Evolutionary conservation across 2,329 filamentous ascomycete species (phyloP).

Genomic region (Paecilomyces dactylethromorphus): DNA sequence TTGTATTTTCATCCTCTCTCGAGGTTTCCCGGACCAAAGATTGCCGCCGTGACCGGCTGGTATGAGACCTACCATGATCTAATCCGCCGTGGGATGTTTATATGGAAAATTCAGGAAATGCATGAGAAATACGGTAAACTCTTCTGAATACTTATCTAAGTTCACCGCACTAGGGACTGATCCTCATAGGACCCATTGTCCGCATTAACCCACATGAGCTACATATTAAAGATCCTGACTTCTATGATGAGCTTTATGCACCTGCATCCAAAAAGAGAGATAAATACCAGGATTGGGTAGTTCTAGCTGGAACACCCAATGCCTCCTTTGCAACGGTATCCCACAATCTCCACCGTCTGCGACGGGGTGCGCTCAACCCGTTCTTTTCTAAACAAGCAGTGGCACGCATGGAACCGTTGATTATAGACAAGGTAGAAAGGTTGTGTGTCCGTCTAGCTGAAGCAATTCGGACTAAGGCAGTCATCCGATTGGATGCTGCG

Average conservation of each 20-base stretch:
- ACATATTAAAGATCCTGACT: slow-evolving; percentile 27
- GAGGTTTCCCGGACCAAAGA: slow-evolving; percentile 22
- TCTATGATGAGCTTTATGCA: slow-evolving; percentile 27
- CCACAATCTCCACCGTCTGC: slow-evolving; percentile 17
- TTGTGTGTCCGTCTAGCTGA: slow-evolving; percentile 19
- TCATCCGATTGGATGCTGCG: slow-evolving; percentile 17
- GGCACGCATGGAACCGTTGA: slow-evolving; percentile 27
- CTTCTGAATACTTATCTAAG: neutral
- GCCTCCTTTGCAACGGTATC: slow-evolving; percentile 12
- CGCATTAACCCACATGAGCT: slow-evolving; percentile 27
- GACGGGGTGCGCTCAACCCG: slow-evolving; percentile 14
- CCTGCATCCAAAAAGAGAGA: slow-evolving; percentile 16
- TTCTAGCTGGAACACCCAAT: slow-evolving; percentile 6
- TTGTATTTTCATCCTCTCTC: slow-evolving; percentile 26
- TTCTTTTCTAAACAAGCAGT: slow-evolving; percentile 29
- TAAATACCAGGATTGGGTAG: slow-evolving; percentile 15
- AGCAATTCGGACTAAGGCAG: slow-evolving; percentile 7
- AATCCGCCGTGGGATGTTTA: slow-evolving; percentile 21
- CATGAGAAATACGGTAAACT: slow-evolving; percentile 23
- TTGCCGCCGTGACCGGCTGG: slow-evolving; percentile 24
- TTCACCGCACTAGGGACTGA: neutral
- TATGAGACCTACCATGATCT: slow-evolving; percentile 32
- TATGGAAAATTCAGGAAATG: slow-evolving; percentile 25
- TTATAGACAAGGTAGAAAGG: slow-evolving; percentile 27
- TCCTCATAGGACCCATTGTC: slow-evolving; percentile 22